phyloP scores from a whole-genome alignment of 2,329 filamentous ascomycete genomes.

The Amauroascus niger region DNA sequence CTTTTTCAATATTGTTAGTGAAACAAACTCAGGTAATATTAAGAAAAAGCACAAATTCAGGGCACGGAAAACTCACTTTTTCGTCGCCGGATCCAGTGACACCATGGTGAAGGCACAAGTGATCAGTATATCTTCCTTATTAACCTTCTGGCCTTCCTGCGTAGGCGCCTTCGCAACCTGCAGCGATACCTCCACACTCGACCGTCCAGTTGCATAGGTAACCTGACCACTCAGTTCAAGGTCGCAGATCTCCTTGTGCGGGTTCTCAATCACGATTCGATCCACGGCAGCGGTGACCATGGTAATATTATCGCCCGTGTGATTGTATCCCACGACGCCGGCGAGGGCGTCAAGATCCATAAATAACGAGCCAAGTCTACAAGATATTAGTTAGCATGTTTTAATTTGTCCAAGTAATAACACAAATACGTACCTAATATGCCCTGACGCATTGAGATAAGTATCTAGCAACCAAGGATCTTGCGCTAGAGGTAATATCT shows the following conservation, averaged over 20 bases:
- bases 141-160: constrained; percentile 41
- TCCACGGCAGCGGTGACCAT: constrained; percentile 57
- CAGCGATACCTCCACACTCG: constrained; percentile 63
- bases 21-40: too few relatives aligned
- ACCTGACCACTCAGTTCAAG: constrained; percentile 61
- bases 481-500: constrained; percentile 58
- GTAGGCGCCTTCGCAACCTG: constrained; percentile 59
- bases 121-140: constrained; percentile 54
- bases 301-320: constrained; percentile 54
- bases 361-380: constrained; percentile 58
- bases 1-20: constrained; percentile 25
- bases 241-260: constrained; percentile 67
- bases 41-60: background rate
- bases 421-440: constrained; percentile 47
- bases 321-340: constrained; percentile 65
- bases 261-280: constrained; percentile 57
- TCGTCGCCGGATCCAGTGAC: constrained; percentile 58
- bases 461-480: constrained; percentile 70
- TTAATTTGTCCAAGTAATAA: background rate
- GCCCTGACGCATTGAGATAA: constrained; percentile 65
- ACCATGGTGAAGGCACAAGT: constrained; percentile 74
- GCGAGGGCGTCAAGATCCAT: constrained; percentile 74
- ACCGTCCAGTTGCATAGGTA: constrained; percentile 62
- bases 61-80: constrained; percentile 39
- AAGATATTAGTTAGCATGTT: background rate